These are phyloP conservation scores for Priceomyces medius DNA, from an alignment of 805 yeast genomes.

Conservation along the genomic window DNA sequence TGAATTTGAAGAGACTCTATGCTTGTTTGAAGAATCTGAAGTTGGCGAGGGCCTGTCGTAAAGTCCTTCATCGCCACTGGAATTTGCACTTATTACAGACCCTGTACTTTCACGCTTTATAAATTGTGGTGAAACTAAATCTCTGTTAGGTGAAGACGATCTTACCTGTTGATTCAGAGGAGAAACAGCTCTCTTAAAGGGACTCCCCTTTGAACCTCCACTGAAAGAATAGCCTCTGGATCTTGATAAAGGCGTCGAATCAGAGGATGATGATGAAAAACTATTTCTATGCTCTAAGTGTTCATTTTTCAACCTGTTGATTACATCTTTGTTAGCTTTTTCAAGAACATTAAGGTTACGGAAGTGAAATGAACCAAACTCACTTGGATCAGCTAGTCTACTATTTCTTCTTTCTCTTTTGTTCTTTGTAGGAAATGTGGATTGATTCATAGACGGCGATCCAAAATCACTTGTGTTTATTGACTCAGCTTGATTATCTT, in stretches of 20 bases:
- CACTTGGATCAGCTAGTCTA: conserved; percentile 66
- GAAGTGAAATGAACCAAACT: conserved; percentile 92
- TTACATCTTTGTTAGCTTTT: conserved; percentile 89
- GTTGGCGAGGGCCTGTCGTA: conserved; percentile 12
- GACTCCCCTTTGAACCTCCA: conserved; percentile 28
- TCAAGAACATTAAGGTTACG: conserved; percentile 87
- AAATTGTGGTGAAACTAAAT: conserved; percentile 13
- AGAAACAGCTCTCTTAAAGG: conserved; percentile 48
- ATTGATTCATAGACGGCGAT: conserved; percentile 11
- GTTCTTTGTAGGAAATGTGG: conserved; percentile 1
- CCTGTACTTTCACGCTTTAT: conserved; percentile 32
- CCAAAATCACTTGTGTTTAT: conserved; percentile 18
- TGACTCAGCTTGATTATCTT: conserved; percentile 23
- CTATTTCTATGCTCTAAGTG: conserved; percentile 62
- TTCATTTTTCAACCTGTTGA: conserved; percentile 81
- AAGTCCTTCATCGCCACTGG: conserved; percentile 31
- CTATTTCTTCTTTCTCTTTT: conserved; percentile 71
- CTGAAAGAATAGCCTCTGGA: conserved; percentile 37
- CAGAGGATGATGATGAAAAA: conserved; percentile 50
- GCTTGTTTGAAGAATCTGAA: conserved; percentile 8
- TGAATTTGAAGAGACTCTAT: conserved; percentile 24
- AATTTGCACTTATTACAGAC: conserved; percentile 29
- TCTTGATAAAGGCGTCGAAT: conserved; percentile 35
- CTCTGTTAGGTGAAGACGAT: conserved; percentile 29
- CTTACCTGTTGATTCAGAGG: conserved; percentile 28